These are phyloP conservation scores for Fusarium verticillioides DNA, from an alignment of 2,329 filamentous ascomycete genomes.

Conservation along the genomic window DNA sequence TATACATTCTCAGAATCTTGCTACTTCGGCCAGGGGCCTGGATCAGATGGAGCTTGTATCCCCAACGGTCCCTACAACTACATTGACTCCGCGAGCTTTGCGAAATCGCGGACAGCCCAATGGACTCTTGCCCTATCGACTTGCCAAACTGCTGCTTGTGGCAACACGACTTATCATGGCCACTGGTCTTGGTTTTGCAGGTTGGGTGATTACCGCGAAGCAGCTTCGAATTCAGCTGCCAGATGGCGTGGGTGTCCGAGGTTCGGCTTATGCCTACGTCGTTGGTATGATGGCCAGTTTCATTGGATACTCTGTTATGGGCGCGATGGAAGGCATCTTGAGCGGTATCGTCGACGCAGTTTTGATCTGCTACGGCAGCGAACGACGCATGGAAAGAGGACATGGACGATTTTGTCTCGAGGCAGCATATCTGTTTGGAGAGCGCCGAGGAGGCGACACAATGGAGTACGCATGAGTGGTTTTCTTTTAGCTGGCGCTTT, in stretches of 20 bases:
- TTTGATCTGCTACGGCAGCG: slow-evolving; percentile 94
- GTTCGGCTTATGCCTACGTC: slow-evolving; percentile 93
- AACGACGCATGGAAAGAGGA: slow-evolving; percentile 75
- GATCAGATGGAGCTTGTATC: slow-evolving; percentile 85
- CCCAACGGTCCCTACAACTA: slow-evolving; percentile 78
- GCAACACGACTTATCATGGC: slow-evolving; percentile 93
- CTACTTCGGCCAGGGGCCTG: slow-evolving; percentile 80
- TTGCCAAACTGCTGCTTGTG: slow-evolving; percentile 91
- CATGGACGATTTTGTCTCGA: slow-evolving; percentile 88
- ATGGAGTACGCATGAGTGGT: slow-evolving; percentile 43
- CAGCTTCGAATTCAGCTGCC: slow-evolving; percentile 72
- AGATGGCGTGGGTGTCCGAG: slow-evolving; percentile 68
- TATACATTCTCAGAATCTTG: slow-evolving; percentile 88
- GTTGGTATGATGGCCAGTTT: slow-evolving; percentile 92
- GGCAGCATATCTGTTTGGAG: slow-evolving; percentile 88
- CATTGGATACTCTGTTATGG: slow-evolving; percentile 93
- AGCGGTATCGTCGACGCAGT: slow-evolving; percentile 89
- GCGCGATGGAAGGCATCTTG: slow-evolving; percentile 88
- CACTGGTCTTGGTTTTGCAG: slow-evolving; percentile 87
- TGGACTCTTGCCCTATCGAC: slow-evolving; percentile 83
- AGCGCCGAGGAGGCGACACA: slow-evolving; percentile 54
- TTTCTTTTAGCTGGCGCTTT: slow-evolving; percentile 30
- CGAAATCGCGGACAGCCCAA: slow-evolving; percentile 55
- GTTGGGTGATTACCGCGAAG: slow-evolving; percentile 94
- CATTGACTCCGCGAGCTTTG: slow-evolving; percentile 67